Evolutionary conservation across 495 filamentous ascomycete species (phyloP), one percentile per base, ranked within the genome.

Genomic region (Evernia prunastri): DNA sequence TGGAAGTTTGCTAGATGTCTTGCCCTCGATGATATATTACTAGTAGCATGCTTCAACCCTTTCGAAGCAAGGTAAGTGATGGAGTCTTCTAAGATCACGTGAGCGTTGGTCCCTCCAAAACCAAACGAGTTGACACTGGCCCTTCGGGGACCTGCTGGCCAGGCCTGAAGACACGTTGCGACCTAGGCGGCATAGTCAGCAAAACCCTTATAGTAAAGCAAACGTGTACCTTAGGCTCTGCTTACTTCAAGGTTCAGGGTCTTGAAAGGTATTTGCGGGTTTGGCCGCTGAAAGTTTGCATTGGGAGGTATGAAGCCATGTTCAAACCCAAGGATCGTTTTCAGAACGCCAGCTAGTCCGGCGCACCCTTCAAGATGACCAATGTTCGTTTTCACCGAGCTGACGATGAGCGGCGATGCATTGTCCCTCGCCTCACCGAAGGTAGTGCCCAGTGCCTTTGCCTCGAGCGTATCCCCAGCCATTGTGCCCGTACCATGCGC

Each of bases 291-390:
- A 0, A 68, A 40, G 45, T 81, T 79, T 15, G 81, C 61, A 59
- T 80, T 79, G 12, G 71, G 66, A 54, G 74, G 74, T 13, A 79
- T 73, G 11, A 63, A 53, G 11, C 68, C 65, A 12, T 76, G 56
- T 37, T 77, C 69, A 29, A 83, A 76, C 74, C 79, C 79, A 29
- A 78, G 61, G 11, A 79, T 53, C 0, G 70, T 68, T 62, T 81
- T 81, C 10, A 81, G 67, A 27, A 83, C 64, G 1, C 65, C 72
- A n/a, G 74, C 73, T 1, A 79, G 69, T 7, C 81, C 81, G 4
- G 80, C 75, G 7, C 79, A 68, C 2, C 64, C 69, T 68, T 82
- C 80, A 0, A 70, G 72, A 61, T 83, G 81, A 1, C 81, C 81
- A 57, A 82, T 75, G 49, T 76, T 74, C 9, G 61, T 75, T 64